Evolutionary conservation across 2,329 filamentous ascomycete species (phyloP).

Genomic region (Cytospora chrysosperma): DNA sequence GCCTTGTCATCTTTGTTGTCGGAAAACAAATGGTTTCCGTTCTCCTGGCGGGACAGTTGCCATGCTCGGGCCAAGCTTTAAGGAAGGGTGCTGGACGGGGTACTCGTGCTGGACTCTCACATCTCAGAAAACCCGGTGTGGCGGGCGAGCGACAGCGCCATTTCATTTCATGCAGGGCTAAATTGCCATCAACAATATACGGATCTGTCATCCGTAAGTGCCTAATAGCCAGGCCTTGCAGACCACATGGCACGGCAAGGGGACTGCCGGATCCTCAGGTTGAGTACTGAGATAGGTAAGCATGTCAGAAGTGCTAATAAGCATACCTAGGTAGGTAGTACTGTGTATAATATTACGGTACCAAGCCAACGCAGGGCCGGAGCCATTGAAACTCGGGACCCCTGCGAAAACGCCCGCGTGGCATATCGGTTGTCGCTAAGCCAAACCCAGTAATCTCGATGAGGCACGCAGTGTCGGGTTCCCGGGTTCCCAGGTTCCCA

Average conservation of each 20-base stretch:
- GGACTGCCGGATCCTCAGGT: not conserved
- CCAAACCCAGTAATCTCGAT: conserved; percentile 6
- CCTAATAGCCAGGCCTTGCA: not conserved
- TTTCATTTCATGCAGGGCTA: conserved; percentile 12
- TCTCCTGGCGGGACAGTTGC: not conserved
- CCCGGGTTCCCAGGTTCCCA: no score
- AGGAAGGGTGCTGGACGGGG: no score
- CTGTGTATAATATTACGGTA: not conserved
- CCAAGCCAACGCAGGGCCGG: not conserved
- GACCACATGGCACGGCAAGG: not conserved
- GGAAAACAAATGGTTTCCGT: not conserved
- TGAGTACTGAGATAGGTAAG: no score
- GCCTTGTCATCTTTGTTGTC: not conserved
- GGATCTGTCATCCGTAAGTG: not conserved
- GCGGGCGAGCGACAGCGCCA: not conserved
- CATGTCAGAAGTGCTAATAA: not conserved
- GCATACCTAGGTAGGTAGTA: not conserved
- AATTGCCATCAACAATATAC: not conserved
- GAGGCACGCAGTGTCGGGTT: conserved; percentile 4
- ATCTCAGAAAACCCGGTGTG: not conserved
- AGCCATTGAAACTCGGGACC: not conserved
- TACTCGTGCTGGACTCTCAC: no score
- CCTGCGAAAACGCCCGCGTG: not conserved
- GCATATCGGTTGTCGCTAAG: not conserved
- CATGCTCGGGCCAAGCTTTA: not conserved